These are phyloP conservation scores for Penicillium hordei DNA, from an alignment of 2,329 filamentous ascomycete species.

Conservation along the genomic window DNA sequence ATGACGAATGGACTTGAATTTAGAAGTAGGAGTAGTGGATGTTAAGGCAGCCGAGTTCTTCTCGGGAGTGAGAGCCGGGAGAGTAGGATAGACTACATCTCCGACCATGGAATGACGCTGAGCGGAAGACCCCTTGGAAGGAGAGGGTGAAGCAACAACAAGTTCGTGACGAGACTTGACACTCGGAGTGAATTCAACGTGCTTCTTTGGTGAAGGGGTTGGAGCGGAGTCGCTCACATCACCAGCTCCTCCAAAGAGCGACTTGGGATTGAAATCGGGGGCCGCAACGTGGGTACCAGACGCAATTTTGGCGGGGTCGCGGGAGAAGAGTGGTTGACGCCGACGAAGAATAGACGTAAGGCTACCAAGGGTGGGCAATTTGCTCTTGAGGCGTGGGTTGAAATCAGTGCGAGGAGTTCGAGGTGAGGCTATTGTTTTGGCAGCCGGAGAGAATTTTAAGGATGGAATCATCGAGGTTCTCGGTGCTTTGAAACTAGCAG, in stretches of 20 bases:
- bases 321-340: constrained; percentile 59
- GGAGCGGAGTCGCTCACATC: constrained; percentile 44
- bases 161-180: constrained; percentile 53
- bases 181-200: constrained; percentile 75
- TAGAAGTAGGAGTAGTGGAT: constrained; percentile 11
- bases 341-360: constrained; percentile 65
- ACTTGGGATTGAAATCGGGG: constrained; percentile 49
- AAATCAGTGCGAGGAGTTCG: constrained; percentile 50
- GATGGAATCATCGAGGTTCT: constrained; percentile 57
- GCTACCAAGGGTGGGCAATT: constrained; percentile 53
- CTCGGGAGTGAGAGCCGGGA: constrained; percentile 41
- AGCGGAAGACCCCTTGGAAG: constrained; percentile 39
- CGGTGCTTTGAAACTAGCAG: constrained; percentile 53
- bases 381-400: constrained; percentile 44
- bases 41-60: constrained; percentile 21
- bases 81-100: constrained; percentile 39
- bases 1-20: constrained; percentile 42
- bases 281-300: constrained; percentile 56
- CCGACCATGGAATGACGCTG: constrained; percentile 24
- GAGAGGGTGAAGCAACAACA: constrained; percentile 42
- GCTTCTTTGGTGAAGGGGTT: constrained; percentile 73
- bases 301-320: constrained; percentile 59
- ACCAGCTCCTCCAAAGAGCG: constrained; percentile 45
- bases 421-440: constrained; percentile 49
- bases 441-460: constrained; percentile 52